Evolutionary conservation across 306 rosid species (phyloP).

Genomic region (Fragaria ananassa): DNA sequence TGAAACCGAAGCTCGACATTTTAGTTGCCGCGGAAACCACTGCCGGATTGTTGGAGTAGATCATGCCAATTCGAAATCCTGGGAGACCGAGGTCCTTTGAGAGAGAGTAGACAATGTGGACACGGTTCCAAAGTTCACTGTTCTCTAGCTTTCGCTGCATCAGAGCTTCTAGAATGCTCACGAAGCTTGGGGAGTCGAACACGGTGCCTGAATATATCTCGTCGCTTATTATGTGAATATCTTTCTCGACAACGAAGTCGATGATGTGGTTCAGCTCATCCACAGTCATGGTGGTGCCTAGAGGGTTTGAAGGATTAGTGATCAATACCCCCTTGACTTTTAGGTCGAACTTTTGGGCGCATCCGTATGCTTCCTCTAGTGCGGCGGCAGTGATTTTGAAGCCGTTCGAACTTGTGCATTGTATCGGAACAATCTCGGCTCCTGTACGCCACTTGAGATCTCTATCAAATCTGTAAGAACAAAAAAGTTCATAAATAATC

Average conservation of each 20-base stretch:
- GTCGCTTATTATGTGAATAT: constrained; percentile 67
- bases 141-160: constrained; percentile 12
- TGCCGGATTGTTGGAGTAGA: constrained; percentile 51
- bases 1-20: constrained; percentile 89
- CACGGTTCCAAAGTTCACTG: constrained; percentile 20
- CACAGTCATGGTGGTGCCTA: constrained; percentile 61
- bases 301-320: constrained; percentile 85
- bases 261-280: constrained; percentile 52
- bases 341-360: constrained; percentile 44
- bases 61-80: constrained; percentile 76
- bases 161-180: constrained; percentile 46
- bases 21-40: constrained; percentile 68
- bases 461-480: constrained; percentile 59
- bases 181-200: constrained; percentile 46
- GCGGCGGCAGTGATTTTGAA: constrained; percentile 58
- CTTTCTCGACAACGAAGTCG: constrained; percentile 42
- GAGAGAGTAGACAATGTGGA: constrained; percentile 69
- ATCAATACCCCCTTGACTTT: constrained; percentile 67
- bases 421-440: constrained; percentile 71
- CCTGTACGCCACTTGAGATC: constrained; percentile 83
- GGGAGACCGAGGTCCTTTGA: constrained; percentile 78
- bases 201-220: constrained; percentile 79
- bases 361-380: constrained; percentile 53
- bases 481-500: neutral
- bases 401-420: constrained; percentile 66